Evolutionary conservation across 805 yeast species (phyloP).

Genomic region (Sungouiozyma intestinalis): DNA sequence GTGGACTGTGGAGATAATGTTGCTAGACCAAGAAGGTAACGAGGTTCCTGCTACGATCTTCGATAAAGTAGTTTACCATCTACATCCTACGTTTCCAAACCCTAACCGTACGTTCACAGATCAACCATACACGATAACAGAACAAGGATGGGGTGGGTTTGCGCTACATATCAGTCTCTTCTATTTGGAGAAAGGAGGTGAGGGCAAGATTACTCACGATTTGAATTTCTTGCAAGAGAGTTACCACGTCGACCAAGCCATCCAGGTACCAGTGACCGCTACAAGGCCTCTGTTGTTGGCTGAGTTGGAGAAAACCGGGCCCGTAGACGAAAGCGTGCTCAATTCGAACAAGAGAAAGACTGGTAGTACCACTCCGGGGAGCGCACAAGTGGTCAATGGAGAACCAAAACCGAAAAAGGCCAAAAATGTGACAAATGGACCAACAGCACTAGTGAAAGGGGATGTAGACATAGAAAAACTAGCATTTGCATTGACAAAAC

Average conservation of each 20-base stretch:
- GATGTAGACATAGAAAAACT: constrained; percentile 79
- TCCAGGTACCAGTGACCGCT: constrained; percentile 51
- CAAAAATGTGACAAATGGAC: constrained; percentile 28
- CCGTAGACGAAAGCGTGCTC: constrained; percentile 33
- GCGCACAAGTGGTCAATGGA: constrained; percentile 7
- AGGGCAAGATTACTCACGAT: constrained; percentile 77
- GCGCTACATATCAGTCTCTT: constrained; percentile 75
- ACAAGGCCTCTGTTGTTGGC: constrained; percentile 63
- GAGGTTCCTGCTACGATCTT: constrained; percentile 79
- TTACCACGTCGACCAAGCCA: constrained; percentile 67
- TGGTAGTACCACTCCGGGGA: constrained; percentile 3
- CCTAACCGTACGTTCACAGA: constrained; percentile 75
- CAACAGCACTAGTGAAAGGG: constrained; percentile 46
- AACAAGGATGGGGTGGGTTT: constrained; percentile 98
- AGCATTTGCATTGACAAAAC: constrained; percentile 80
- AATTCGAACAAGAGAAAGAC: constrained; percentile 22
- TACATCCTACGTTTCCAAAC: constrained; percentile 90
- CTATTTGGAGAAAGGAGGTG: constrained; percentile 79
- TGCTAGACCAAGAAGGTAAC: constrained; percentile 71
- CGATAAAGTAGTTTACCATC: constrained; percentile 84
- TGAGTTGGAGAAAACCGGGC: constrained; percentile 70
- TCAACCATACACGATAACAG: constrained; percentile 79
- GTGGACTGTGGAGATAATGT: constrained; percentile 73
- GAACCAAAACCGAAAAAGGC: constrained; percentile 42
- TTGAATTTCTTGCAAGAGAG: constrained; percentile 72